Percentiles rank a stretch among this genome's conserved stretches.
Evolutionary conservation across 1,284 basidiomycete species (phyloP).

Genomic region (Laetiporus sulphureus): DNA sequence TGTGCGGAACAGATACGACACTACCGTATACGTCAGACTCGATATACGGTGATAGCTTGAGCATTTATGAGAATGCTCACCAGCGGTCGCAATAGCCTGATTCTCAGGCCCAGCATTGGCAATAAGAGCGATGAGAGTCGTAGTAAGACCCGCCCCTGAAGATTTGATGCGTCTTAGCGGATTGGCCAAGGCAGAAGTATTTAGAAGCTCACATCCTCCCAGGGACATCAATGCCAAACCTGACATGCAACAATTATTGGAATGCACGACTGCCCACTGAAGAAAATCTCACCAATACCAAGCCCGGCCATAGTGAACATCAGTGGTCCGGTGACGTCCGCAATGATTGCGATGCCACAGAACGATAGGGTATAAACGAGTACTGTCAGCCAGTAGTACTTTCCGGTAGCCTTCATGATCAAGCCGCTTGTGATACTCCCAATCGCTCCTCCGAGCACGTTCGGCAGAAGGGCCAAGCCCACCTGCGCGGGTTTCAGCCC

Average conservation of each 20-base stretch:
- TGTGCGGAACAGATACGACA: conserved; percentile 60
- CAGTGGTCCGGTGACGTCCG: conserved; percentile 33
- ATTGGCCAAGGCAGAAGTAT: not conserved
- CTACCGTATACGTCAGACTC: conserved; percentile 22
- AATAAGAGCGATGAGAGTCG: conserved; percentile 51
- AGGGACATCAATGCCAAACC: conserved; percentile 36
- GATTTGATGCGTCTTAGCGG: too few species aligned
- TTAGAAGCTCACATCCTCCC: conserved; percentile 45
- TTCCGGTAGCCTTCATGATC: conserved; percentile 51
- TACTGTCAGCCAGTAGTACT: conserved; percentile 47
- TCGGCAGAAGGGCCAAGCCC: conserved; percentile 44
- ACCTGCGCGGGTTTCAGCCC: conserved; percentile 39
- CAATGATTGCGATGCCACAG: conserved; percentile 32
- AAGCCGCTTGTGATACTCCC: conserved; percentile 48
- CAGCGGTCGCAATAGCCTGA: conserved; percentile 59
- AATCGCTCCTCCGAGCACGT: conserved; percentile 36
- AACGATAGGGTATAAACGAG: conserved; percentile 33
- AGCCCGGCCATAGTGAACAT: conserved; percentile 32
- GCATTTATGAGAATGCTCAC: conserved; percentile 25
- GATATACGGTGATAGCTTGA: not conserved
- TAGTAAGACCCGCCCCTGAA: conserved; percentile 45
- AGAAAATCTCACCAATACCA: conserved; percentile 37
- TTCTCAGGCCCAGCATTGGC: conserved; percentile 54
- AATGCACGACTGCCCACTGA: too few species aligned
- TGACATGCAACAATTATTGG: too few species aligned